A percentile compares a stretch with the other conserved stretches of the same genome.
Evolutionary conservation across 176 grass and related monocot genomes (phyloP).

Genomic region (Hsuehochloa calcarea): DNA sequence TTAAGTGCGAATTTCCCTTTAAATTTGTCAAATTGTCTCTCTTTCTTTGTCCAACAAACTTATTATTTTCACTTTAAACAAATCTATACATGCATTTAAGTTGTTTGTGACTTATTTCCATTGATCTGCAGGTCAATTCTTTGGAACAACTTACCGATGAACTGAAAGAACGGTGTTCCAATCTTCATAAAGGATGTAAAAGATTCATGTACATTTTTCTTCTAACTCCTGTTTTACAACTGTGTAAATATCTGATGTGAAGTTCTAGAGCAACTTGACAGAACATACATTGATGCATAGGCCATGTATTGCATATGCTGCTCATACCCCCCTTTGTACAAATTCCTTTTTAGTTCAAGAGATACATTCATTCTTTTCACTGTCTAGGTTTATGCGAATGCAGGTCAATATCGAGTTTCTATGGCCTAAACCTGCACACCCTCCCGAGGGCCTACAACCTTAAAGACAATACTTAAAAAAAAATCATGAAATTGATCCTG

Average conservation of each 20-base stretch:
- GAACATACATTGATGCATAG: background rate
- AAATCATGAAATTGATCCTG: background rate
- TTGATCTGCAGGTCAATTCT: slow-evolving; percentile 63
- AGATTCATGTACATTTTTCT: slow-evolving; percentile 76
- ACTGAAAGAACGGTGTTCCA: slow-evolving; percentile 81
- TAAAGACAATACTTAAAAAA: background rate
- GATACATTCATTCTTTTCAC: background rate
- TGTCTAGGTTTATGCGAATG: background rate
- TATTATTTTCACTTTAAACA: slow-evolving; percentile 8
- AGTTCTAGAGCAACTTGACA: background rate
- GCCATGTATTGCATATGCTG: slow-evolving; percentile 12
- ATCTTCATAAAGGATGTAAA: slow-evolving; percentile 89
- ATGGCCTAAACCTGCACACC: background rate
- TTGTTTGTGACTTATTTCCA: slow-evolving; percentile 16
- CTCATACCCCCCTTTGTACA: slow-evolving; percentile 25
- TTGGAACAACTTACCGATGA: slow-evolving; percentile 91
- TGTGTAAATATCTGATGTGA: slow-evolving; percentile 22
- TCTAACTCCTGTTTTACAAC: background rate
- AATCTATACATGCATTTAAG: slow-evolving; percentile 21
- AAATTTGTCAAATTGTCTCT: slow-evolving; percentile 13
- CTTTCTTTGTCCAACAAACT: background rate
- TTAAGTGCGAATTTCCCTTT: background rate
- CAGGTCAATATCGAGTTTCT: background rate
- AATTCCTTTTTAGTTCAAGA: background rate
- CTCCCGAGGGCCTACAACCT: background rate